Conservation (phyloP, 208 protist species). For the Ichthyophonus hoferi region DNA sequence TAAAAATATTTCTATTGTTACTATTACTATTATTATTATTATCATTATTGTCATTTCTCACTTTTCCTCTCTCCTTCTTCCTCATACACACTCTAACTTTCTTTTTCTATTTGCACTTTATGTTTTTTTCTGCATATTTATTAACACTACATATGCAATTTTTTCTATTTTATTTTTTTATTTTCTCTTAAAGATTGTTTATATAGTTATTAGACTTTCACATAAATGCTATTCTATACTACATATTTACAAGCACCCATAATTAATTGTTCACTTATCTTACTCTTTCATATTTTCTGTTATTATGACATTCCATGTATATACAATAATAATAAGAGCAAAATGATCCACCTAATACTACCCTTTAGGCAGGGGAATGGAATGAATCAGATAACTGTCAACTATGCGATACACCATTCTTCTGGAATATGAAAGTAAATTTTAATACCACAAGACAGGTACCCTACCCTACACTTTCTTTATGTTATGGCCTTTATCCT, state of each 20-base stretch:
- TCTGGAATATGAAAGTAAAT: slow-evolving; percentile 38
- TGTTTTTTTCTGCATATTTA: neutral
- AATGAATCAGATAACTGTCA: slow-evolving; percentile 19
- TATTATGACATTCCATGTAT: no score
- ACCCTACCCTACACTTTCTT: no score
- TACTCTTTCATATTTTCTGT: neutral
- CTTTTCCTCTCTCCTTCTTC: no score
- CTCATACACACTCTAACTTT: no score
- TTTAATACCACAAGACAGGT: slow-evolving; percentile 34
- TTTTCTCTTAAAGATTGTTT: neutral
- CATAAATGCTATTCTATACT: neutral
- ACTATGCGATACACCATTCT: slow-evolving; percentile 33
- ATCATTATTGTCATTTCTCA: neutral
- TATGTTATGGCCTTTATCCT: neutral
- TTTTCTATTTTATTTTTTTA: neutral
- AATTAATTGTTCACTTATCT: neutral
- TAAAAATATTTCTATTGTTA: neutral
- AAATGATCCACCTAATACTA: no score
- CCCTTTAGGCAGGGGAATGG: slow-evolving; percentile 29
- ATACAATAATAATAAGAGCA: no score
- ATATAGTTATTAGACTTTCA: neutral
- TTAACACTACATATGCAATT: no score
- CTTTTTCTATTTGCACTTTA: neutral
- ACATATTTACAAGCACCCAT: neutral
- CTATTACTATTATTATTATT: neutral